Percentiles rank a stretch among this genome's conserved stretches.
These are phyloP conservation scores for Bjerkandera adusta DNA, from an alignment of 1,284 basidiomycete genomes.

Conservation along the genomic window DNA sequence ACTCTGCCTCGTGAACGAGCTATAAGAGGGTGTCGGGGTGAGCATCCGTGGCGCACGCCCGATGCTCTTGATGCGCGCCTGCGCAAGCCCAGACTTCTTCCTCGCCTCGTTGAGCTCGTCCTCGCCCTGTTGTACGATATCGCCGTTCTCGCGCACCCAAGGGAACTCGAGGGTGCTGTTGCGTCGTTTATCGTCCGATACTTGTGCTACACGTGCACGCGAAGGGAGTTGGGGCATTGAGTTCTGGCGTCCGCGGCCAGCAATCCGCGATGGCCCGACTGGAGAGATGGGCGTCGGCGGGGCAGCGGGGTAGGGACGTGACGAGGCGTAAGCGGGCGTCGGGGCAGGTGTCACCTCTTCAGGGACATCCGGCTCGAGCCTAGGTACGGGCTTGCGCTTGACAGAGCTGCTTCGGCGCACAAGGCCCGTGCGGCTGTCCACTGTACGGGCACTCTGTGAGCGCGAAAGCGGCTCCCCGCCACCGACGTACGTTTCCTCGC, in stretches of 20 bases:
- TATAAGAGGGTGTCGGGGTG: constrained; percentile 30
- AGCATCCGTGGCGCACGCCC: constrained; percentile 37
- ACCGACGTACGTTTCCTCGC: background rate
- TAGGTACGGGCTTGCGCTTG: constrained; percentile 21
- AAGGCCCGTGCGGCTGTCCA: constrained; percentile 6
- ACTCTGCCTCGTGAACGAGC: constrained; percentile 18
- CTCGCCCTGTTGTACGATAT: constrained; percentile 4
- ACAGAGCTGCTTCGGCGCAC: constrained; percentile 18
- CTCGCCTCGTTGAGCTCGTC: constrained; percentile 8
- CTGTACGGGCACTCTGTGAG: constrained; percentile 8
- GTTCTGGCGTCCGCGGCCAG: background rate
- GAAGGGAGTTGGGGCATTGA: background rate
- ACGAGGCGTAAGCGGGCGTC: background rate
- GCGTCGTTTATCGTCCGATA: background rate
- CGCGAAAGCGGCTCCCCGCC: constrained; percentile 4
- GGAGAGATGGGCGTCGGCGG: background rate
- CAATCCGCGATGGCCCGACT: background rate
- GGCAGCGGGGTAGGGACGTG: background rate
- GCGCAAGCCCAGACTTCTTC: constrained; percentile 1
- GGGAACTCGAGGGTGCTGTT: constrained; percentile 12
- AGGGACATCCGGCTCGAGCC: constrained; percentile 2
- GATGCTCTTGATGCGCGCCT: constrained; percentile 36
- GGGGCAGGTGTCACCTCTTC: background rate
- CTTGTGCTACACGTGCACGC: background rate
- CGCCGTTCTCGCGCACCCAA: constrained; percentile 4